A percentile compares a stretch with the other conserved stretches of the same genome.
These are phyloP conservation scores for Colletotrichum theobromicola DNA, from an alignment of 2,329 filamentous ascomycete genomes.

Conservation along the genomic window DNA sequence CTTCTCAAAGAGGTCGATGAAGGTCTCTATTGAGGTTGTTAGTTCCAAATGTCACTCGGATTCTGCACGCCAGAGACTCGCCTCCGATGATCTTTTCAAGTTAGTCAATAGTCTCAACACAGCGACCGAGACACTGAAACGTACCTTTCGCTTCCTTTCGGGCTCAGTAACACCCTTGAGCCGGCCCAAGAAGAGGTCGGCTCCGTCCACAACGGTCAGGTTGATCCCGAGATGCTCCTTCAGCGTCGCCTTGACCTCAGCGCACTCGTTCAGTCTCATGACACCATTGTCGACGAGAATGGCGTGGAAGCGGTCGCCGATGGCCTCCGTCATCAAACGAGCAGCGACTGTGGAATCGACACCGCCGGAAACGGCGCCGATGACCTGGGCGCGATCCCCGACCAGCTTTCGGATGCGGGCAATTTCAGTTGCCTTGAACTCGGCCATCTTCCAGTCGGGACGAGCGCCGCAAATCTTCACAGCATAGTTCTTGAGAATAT, in stretches of 20 bases:
- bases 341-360: slow-evolving; percentile 91
- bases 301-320: slow-evolving; percentile 81
- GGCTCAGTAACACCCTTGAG: slow-evolving; percentile 80
- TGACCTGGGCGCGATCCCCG: slow-evolving; percentile 81
- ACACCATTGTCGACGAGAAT: slow-evolving; percentile 51
- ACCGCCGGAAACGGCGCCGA: slow-evolving; percentile 66
- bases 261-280: slow-evolving; percentile 85
- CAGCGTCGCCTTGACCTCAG: slow-evolving; percentile 81
- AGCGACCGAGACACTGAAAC: slow-evolving; percentile 66
- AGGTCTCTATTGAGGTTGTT: background rate
- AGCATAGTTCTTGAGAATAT: slow-evolving; percentile 82
- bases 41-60: background rate
- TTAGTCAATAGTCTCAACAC: background rate
- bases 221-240: slow-evolving; percentile 85
- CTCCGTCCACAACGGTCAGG: slow-evolving; percentile 83
- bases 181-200: slow-evolving; percentile 75
- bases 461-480: slow-evolving; percentile 80
- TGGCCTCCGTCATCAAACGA: slow-evolving; percentile 85
- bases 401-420: slow-evolving; percentile 80
- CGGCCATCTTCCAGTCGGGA: slow-evolving; percentile 83
- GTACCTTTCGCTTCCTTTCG: slow-evolving; percentile 90
- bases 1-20: slow-evolving; percentile 44
- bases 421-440: slow-evolving; percentile 84
- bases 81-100: background rate
- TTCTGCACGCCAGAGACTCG: background rate